A percentile compares a stretch with the other conserved stretches of the same genome.
phyloP scores from a whole-genome alignment of 257 asterid species.

The Galeopsis tetrahit region DNA sequence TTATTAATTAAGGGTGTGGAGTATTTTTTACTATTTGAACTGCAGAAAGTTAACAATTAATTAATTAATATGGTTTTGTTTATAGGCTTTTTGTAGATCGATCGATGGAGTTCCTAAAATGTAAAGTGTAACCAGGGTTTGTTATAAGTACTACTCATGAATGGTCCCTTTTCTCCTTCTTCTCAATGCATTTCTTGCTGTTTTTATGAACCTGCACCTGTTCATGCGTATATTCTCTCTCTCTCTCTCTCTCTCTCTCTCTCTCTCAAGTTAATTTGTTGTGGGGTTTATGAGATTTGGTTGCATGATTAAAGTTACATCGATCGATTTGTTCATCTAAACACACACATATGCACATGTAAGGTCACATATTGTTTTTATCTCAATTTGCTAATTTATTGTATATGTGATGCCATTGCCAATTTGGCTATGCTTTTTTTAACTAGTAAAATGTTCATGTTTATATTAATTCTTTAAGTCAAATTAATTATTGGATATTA shows the following conservation, averaged over 20 bases:
- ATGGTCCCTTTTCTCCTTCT: neutral
- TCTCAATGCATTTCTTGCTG: neutral
- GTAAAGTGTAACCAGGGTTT: neutral
- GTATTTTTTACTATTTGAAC: neutral
- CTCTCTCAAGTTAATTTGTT: neutral
- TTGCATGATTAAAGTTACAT: neutral
- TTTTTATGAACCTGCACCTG: no score
- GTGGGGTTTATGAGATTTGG: constrained; percentile 7
- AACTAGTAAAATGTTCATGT: neutral
- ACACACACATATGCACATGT: neutral
- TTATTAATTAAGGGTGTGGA: neutral
- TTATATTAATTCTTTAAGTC: neutral
- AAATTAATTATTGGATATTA: neutral
- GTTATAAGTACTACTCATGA: neutral
- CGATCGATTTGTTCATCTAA: neutral
- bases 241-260: constrained; percentile 23
- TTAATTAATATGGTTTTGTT: neutral
- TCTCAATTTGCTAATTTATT: neutral
- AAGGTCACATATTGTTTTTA: no score
- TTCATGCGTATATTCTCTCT: neutral
- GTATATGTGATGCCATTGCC: neutral
- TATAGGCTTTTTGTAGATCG: neutral
- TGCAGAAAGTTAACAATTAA: neutral
- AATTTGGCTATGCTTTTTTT: neutral
- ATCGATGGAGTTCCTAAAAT: neutral